Conservation (phyloP, 1,139 yeast genomes). For the Scheffersomyces parashehatae region DNA sequence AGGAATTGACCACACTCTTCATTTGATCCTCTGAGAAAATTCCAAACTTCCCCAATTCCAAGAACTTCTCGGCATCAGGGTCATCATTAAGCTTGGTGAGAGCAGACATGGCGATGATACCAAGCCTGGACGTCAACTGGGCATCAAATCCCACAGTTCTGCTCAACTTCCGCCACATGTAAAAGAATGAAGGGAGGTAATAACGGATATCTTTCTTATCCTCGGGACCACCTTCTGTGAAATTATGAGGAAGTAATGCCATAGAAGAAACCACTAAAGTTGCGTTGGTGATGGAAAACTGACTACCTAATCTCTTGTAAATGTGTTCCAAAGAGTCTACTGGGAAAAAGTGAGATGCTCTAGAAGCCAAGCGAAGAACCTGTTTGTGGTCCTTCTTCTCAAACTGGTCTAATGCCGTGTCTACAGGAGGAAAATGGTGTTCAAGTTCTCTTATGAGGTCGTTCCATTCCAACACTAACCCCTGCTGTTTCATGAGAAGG, state of each 20-base stretch:
- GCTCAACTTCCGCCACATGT: slow-evolving; percentile 69
- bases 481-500: slow-evolving; percentile 34
- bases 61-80: slow-evolving; percentile 10
- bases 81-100: slow-evolving; percentile 33
- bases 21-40: slow-evolving; percentile 64
- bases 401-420: slow-evolving; percentile 29
- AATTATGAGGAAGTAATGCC: slow-evolving; percentile 50
- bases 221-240: slow-evolving; percentile 22
- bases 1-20: slow-evolving; percentile 54
- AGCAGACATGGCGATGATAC: slow-evolving; percentile 58
- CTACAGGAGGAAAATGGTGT: slow-evolving; percentile 34
- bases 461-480: slow-evolving; percentile 54
- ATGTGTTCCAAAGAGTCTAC: slow-evolving; percentile 38
- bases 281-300: slow-evolving; percentile 61
- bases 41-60: slow-evolving; percentile 47
- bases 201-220: slow-evolving; percentile 47
- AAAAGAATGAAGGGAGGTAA: slow-evolving; percentile 66
- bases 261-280: slow-evolving; percentile 58
- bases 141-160: slow-evolving; percentile 63
- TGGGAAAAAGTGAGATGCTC: slow-evolving; percentile 49
- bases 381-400: slow-evolving; percentile 47
- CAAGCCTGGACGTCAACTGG: slow-evolving; percentile 65
- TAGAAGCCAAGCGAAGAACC: slow-evolving; percentile 45
- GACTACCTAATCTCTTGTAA: slow-evolving; percentile 40
- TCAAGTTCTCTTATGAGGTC: slow-evolving; percentile 43